Evolutionary conservation across 441 rosid genomes (phyloP).

Genomic region (Corymbia calophylla): DNA sequence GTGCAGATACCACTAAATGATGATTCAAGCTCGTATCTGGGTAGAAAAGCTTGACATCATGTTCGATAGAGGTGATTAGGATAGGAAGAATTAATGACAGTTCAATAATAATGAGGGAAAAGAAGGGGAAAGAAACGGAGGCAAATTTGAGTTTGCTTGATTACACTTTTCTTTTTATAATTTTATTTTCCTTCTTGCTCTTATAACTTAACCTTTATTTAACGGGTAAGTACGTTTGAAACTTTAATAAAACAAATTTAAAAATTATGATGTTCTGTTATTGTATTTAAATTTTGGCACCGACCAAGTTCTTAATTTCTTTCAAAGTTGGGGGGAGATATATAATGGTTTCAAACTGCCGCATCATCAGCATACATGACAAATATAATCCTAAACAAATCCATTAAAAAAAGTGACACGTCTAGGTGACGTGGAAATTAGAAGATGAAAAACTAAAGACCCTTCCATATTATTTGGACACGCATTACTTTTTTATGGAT

Average conservation of each 20-base stretch:
- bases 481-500: too few species aligned
- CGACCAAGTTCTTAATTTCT: neutral
- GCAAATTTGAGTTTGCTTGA: neutral
- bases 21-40: neutral
- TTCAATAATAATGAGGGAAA: neutral
- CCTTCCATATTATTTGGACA: too few species aligned
- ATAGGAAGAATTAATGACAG: neutral
- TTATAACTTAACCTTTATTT: neutral
- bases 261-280: neutral
- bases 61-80: neutral
- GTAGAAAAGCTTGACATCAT: neutral
- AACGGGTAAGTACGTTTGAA: neutral
- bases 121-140: neutral
- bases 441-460: too few species aligned
- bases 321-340: too few species aligned
- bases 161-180: neutral
- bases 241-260: neutral
- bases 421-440: too few species aligned
- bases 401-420: too few species aligned
- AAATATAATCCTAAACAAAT: too few species aligned
- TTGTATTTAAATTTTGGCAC: neutral
- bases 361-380: too few species aligned
- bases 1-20: neutral
- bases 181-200: neutral
- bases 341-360: too few species aligned